Base-by-base conservation (phyloP, 768 basidiomycete genomes). In the Tylopilus intermedius region DNA sequence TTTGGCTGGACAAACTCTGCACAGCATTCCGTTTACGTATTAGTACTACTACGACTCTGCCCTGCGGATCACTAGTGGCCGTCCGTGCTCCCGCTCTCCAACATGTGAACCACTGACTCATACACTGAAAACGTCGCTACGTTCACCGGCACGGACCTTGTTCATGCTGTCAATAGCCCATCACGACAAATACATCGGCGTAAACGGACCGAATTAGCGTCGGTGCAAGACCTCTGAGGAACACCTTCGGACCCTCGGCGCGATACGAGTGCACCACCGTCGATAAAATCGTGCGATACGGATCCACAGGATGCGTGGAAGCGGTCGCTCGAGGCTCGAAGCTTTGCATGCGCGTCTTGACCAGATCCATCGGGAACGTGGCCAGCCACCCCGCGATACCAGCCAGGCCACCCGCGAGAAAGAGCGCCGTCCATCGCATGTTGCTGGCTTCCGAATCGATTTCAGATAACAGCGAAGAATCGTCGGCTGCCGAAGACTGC, bases 261-360 rank as follows among this genome's bases (percentile, higher is more conserved):
- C 32, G 32, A 11, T 33, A 33, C 9, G 32, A 33, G 11, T 33
- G 55, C 2, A 73, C 60, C 29, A 83, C 79, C 0, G 88, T 83
- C 33, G 83, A 80, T 55, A 71, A 61, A 9, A 33, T 33, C 32
- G 32, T 33, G 11, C 32, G 32, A 11, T 33, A 33, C 11, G 32
- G 32, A 11, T 33, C 32, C 32, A 9, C 18, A 18, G 18, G 18
- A 18, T 18, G 18, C 18, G 18, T 18, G 18, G 18, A 18, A 18
- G 18, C 18, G 18, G 18, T 3, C 32, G 11, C 5, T 33, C 32
- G 32, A 11, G 32, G 9, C 77, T 84, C 42, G 76, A 79, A 13
- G 45, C 81, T 80, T 67, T 96, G 93, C 60, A 94, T 80, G 5
- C 92, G 81, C 13, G 94, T 94, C 72, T 96, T 95, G 55, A 94